Percentiles rank a stretch among this genome's conserved stretches.
These are phyloP conservation scores for Phylloporus rhodoxanthus DNA, from an alignment of 768 basidiomycete genomes.

Conservation along the genomic window DNA sequence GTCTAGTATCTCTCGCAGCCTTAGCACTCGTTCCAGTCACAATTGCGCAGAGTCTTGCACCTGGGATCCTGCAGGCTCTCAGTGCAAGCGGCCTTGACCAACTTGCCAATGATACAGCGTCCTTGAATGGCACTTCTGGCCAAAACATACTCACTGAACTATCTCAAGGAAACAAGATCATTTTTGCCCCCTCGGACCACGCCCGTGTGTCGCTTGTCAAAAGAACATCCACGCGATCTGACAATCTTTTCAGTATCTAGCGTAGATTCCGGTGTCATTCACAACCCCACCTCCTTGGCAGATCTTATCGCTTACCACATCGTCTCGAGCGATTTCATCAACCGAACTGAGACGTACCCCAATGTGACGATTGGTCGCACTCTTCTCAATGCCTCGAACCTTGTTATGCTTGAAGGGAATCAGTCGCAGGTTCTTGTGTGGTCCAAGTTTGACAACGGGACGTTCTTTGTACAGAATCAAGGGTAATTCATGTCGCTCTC, in stretches of 20 bases:
- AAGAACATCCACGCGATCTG: not conserved
- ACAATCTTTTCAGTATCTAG: constrained; percentile 8
- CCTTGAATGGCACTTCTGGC: constrained; percentile 44
- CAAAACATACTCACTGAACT: constrained; percentile 39
- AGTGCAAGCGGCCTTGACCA: constrained; percentile 36
- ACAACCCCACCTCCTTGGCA: constrained; percentile 35
- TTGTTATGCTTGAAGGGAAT: constrained; percentile 53
- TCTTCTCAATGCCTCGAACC: constrained; percentile 43
- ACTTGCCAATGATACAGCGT: constrained; percentile 35
- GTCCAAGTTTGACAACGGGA: constrained; percentile 34
- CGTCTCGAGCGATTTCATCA: constrained; percentile 45
- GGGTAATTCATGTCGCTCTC: constrained; percentile 26
- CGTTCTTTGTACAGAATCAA: constrained; percentile 46
- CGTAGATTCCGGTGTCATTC: constrained; percentile 9
- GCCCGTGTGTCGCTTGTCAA: constrained; percentile 41
- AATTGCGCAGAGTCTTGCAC: constrained; percentile 30
- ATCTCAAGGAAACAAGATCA: constrained; percentile 40
- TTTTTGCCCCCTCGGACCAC: constrained; percentile 53
- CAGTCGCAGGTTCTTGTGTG: constrained; percentile 52
- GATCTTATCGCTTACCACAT: constrained; percentile 54
- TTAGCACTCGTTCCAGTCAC: constrained; percentile 25
- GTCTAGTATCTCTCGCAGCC: constrained; percentile 2
- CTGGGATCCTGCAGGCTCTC: constrained; percentile 35
- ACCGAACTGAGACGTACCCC: constrained; percentile 41
- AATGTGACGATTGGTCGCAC: constrained; percentile 62